phyloP scores from a whole-genome alignment of 495 filamentous ascomycete genomes.

The Talaromyces wortmannii region DNA sequence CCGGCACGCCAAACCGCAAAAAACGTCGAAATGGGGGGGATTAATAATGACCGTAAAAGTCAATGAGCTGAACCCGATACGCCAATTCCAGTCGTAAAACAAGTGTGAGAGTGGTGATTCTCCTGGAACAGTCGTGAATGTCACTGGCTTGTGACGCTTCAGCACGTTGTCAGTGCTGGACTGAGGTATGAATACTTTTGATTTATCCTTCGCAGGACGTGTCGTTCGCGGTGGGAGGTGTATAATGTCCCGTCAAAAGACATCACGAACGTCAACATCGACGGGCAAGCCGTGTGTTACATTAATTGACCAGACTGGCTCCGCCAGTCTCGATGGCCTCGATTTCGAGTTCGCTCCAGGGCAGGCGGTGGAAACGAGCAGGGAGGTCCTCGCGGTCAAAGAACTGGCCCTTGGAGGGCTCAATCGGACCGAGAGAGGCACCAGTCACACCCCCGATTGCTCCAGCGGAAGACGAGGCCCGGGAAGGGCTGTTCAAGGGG shows the following conservation, averaged over 20 bases:
- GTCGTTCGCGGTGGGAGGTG: neutral
- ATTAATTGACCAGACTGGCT: conserved; percentile 57
- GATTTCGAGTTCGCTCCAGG: conserved; percentile 75
- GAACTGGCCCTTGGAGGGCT: conserved; percentile 63
- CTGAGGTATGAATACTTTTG: neutral
- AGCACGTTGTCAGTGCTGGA: neutral
- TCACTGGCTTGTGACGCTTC: neutral
- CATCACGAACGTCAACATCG: neutral
- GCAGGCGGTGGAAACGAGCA: conserved; percentile 64
- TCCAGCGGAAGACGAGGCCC: conserved; percentile 32
- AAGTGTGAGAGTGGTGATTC: no score
- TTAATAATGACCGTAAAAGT: neutral
- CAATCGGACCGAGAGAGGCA: conserved; percentile 60
- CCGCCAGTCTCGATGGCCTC: conserved; percentile 92
- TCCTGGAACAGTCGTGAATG: neutral
- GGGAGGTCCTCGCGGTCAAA: conserved; percentile 91
- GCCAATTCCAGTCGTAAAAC: no score
- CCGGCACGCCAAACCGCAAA: conserved; percentile 2
- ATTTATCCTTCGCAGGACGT: neutral
- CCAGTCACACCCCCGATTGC: conserved; percentile 61
- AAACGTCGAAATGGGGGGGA: neutral
- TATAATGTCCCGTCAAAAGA: no score
- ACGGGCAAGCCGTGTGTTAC: neutral
- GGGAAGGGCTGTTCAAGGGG: conserved; percentile 55
- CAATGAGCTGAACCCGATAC: no score